Evolutionary conservation across 441 rosid genomes (phyloP).

Genomic region (Pelargonium fulgidum): DNA sequence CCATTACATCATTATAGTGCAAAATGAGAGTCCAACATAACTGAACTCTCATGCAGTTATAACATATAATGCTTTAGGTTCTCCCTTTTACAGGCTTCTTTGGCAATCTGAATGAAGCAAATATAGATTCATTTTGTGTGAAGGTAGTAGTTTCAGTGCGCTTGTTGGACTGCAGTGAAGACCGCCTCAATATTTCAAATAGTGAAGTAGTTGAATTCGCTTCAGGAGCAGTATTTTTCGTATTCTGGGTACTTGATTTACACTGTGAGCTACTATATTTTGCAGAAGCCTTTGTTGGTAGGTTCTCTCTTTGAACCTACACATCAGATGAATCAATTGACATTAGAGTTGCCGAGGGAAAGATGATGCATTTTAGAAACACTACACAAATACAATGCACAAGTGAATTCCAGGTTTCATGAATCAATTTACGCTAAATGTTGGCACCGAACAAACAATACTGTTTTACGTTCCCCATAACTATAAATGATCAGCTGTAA

Average conservation of each 20-base stretch:
- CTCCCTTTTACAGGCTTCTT: constrained; percentile 30
- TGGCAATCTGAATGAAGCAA: constrained; percentile 74
- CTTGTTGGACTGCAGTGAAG: constrained; percentile 41
- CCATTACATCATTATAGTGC: too few relatives aligned
- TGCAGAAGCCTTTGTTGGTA: constrained; percentile 43
- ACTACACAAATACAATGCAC: too few relatives aligned
- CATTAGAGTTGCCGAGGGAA: constrained; percentile 7
- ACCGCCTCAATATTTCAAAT: constrained; percentile 57
- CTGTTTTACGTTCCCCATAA: not conserved
- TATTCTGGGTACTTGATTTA: constrained; percentile 23
- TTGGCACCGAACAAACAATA: not conserved
- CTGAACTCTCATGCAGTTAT: too few relatives aligned
- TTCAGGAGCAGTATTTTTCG: constrained; percentile 16
- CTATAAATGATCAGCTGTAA: not conserved
- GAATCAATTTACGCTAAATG: not conserved
- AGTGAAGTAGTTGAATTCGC: constrained; percentile 44
- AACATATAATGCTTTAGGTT: too few relatives aligned
- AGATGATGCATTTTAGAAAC: too few relatives aligned
- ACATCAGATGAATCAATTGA: constrained; percentile 8
- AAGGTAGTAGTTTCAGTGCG: constrained; percentile 27
- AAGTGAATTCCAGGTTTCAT: too few relatives aligned
- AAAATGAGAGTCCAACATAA: too few relatives aligned
- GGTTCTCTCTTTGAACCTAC: constrained; percentile 50
- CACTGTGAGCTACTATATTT: constrained; percentile 54
- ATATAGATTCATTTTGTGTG: constrained; percentile 52